Evolutionary conservation across 352 stramenopile genomes (phyloP).

Genomic region (Phytophthora rubi): DNA sequence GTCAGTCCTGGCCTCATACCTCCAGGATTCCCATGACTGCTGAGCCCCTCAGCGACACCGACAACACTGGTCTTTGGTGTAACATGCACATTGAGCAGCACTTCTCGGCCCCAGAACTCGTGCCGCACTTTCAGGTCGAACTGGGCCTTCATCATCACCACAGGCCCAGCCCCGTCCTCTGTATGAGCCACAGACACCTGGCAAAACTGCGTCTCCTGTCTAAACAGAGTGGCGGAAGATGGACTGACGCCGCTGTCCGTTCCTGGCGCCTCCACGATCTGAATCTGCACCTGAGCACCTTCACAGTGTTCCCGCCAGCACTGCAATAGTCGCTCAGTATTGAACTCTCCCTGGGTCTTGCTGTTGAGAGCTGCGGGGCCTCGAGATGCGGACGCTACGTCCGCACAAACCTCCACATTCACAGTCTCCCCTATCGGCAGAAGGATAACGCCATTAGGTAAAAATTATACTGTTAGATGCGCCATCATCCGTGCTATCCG

Average conservation of each 20-base stretch:
- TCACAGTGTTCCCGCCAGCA: conserved; percentile 57
- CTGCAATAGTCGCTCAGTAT: conserved; percentile 13
- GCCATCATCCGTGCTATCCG: neutral
- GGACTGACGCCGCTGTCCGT: conserved; percentile 19
- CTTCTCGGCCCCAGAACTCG: conserved; percentile 62
- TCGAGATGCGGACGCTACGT: conserved; percentile 19
- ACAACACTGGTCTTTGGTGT: conserved; percentile 38
- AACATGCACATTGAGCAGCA: conserved; percentile 61
- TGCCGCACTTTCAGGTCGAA: conserved; percentile 67
- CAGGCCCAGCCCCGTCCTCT: conserved; percentile 7
- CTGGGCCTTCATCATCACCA: conserved; percentile 48
- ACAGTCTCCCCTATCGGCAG: conserved; percentile 47
- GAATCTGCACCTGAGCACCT: conserved; percentile 58
- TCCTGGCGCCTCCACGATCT: conserved; percentile 40
- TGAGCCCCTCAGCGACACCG: conserved; percentile 8
- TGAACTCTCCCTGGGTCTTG: neutral
- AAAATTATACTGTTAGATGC: conserved; percentile 10
- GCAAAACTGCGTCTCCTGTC: conserved; percentile 62
- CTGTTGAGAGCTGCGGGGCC: neutral
- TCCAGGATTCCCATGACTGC: neutral
- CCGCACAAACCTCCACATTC: conserved; percentile 45
- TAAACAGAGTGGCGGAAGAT: conserved; percentile 50
- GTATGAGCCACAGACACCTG: conserved; percentile 25
- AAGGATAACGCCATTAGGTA: conserved; percentile 4
- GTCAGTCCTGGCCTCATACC: neutral